These are phyloP conservation scores for Penicillium silybi DNA, from an alignment of 495 filamentous ascomycete species.

Conservation along the genomic window DNA sequence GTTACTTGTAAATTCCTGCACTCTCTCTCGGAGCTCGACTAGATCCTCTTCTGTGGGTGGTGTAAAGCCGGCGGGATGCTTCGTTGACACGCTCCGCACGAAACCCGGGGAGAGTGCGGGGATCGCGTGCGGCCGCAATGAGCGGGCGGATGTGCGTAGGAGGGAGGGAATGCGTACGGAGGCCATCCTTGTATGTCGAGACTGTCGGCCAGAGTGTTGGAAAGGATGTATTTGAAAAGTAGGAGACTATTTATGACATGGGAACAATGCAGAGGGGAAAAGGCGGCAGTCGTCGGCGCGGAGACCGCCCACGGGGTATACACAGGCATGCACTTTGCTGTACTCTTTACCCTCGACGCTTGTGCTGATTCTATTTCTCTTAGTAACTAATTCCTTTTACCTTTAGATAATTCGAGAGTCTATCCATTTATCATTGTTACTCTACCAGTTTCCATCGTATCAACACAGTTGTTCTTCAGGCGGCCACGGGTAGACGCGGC, in stretches of 20 bases:
- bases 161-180: conserved; percentile 26
- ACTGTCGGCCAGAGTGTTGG: neutral
- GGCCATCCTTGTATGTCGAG: conserved; percentile 27
- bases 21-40: conserved; percentile 77
- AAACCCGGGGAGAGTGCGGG: conserved; percentile 33
- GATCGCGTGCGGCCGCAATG: conserved; percentile 25
- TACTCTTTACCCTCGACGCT: neutral
- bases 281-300: conserved; percentile 27
- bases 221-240: neutral
- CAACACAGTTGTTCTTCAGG: neutral
- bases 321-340: neutral
- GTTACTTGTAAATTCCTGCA: conserved; percentile 82
- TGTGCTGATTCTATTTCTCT: neutral
- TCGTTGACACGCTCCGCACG: conserved; percentile 51
- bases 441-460: neutral
- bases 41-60: conserved; percentile 75
- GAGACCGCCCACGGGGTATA: conserved; percentile 6
- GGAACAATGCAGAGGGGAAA: neutral
- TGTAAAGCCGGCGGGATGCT: conserved; percentile 80
- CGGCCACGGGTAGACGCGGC: conserved; percentile 39
- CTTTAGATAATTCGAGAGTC: too few relatives aligned
- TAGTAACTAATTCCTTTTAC: too few relatives aligned
- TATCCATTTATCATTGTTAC: neutral
- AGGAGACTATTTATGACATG: conserved; percentile 12
- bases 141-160: conserved; percentile 29